Percentiles rank a stretch among this genome's conserved stretches.
Evolutionary conservation across 1,284 basidiomycete genomes (phyloP).

Genomic region (Ustilago trichophora): DNA sequence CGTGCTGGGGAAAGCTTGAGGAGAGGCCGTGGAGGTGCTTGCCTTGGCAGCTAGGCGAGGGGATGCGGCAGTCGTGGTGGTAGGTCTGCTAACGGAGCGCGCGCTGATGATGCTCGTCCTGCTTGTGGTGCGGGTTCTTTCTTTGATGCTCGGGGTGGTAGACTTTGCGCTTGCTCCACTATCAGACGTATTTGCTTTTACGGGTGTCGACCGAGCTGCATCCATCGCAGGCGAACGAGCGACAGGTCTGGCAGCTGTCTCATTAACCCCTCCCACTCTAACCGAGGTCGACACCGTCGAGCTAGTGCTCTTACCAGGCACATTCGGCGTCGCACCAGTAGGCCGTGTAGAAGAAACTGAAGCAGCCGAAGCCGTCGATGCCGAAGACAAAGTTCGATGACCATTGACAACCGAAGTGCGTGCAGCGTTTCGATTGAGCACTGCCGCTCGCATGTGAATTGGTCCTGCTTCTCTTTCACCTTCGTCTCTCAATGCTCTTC

Average conservation of each 20-base stretch:
- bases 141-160: too few species aligned
- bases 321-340: background rate
- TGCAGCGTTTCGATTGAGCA: conserved; percentile 60
- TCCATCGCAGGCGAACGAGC: too few species aligned
- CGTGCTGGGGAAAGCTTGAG: background rate
- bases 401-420: conserved; percentile 40
- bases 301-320: too few species aligned
- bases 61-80: too few species aligned
- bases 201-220: too few species aligned
- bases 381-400: conserved; percentile 24
- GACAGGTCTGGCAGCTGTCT: too few species aligned
- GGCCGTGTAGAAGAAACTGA: too few species aligned
- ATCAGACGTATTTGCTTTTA: too few species aligned
- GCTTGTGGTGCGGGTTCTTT: conserved; percentile 10
- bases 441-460: conserved; percentile 54
- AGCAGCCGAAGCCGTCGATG: conserved; percentile 25
- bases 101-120: conserved; percentile 6
- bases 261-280: too few species aligned
- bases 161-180: too few species aligned
- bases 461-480: conserved; percentile 56
- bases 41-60: too few species aligned
- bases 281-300: too few species aligned
- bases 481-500: conserved; percentile 6
- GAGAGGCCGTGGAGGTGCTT: background rate
- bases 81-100: background rate